These are phyloP conservation scores for Entomortierella parvispora DNA, from an alignment of 192 early-diverging fungal genomes.

Conservation along the genomic window DNA sequence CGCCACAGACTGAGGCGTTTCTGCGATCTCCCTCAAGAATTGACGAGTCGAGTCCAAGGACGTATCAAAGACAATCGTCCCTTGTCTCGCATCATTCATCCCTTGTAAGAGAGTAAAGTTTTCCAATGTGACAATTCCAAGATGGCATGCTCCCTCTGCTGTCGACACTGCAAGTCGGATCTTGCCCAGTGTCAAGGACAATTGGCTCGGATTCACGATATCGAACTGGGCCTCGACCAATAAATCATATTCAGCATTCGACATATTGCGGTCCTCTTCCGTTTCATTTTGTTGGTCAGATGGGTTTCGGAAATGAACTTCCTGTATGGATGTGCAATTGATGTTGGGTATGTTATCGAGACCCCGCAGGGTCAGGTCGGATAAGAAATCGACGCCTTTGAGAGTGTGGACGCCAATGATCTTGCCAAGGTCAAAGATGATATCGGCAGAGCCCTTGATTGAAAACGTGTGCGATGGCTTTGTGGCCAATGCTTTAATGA, in stretches of 20 bases:
- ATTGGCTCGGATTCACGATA: conserved; percentile 31
- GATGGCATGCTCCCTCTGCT: neutral
- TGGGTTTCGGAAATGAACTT: neutral
- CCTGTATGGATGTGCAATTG: conserved; percentile 9
- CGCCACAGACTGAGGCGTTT: conserved; percentile 1
- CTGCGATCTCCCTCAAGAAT: conserved; percentile 6
- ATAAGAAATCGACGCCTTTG: conserved; percentile 19
- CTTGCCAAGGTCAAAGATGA: conserved; percentile 24
- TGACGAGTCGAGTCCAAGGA: conserved; percentile 9
- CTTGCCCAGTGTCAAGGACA: conserved; percentile 13
- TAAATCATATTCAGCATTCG: neutral
- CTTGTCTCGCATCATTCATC: conserved; percentile 6
- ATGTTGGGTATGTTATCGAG: conserved; percentile 25
- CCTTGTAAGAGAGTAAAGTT: conserved; percentile 18
- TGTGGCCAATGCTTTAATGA: conserved; percentile 17
- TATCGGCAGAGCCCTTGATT: conserved; percentile 36
- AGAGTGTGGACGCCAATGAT: conserved; percentile 25
- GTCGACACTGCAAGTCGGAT: neutral
- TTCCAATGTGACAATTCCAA: conserved; percentile 1
- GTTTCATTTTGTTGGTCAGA: neutral
- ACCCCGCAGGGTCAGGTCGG: conserved; percentile 34
- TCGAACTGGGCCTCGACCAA: conserved; percentile 1
- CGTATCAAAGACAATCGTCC: conserved; percentile 10
- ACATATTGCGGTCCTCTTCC: neutral
- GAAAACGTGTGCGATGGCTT: conserved; percentile 25